Evolutionary conservation across 31 red algal genomes (phyloP).

Genomic region (Bonnemaisonia californica): DNA sequence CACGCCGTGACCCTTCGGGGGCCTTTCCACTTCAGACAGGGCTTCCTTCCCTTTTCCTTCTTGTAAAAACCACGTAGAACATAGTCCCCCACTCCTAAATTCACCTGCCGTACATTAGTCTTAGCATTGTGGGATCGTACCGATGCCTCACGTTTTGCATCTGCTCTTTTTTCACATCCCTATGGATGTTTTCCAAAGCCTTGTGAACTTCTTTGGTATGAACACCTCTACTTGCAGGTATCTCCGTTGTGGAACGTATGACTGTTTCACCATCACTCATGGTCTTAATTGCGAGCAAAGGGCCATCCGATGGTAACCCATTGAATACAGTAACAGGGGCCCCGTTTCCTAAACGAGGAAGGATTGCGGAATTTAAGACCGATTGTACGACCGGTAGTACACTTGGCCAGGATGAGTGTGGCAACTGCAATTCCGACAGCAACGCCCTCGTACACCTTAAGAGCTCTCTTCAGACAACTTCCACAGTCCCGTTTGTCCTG

Average conservation of each 20-base stretch:
- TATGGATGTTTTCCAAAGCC: neutral
- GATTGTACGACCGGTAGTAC: slow-evolving; percentile 8
- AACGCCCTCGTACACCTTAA: neutral
- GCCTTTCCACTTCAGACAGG: slow-evolving; percentile 4
- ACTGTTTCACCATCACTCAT: neutral
- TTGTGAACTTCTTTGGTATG: neutral
- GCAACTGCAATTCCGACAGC: slow-evolving; percentile 18
- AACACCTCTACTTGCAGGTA: neutral
- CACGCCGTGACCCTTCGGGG: neutral
- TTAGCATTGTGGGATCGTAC: neutral
- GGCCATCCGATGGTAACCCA: neutral
- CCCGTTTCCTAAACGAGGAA: neutral
- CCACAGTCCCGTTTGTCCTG: slow-evolving; percentile 15
- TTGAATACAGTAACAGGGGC: neutral
- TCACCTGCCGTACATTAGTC: slow-evolving; percentile 6
- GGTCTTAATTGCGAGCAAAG: neutral
- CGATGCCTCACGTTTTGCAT: neutral
- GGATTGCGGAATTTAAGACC: neutral
- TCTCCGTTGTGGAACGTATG: neutral
- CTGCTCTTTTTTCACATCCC: neutral
- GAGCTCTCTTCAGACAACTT: slow-evolving; percentile 25
- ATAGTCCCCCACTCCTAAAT: slow-evolving; percentile 10
- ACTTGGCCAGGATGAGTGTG: neutral
- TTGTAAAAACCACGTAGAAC: slow-evolving; percentile 14
- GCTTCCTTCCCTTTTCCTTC: neutral